Evolutionary conservation across 257 asterid genomes (phyloP).

Genomic region (Fraxinus quadrangulata): DNA sequence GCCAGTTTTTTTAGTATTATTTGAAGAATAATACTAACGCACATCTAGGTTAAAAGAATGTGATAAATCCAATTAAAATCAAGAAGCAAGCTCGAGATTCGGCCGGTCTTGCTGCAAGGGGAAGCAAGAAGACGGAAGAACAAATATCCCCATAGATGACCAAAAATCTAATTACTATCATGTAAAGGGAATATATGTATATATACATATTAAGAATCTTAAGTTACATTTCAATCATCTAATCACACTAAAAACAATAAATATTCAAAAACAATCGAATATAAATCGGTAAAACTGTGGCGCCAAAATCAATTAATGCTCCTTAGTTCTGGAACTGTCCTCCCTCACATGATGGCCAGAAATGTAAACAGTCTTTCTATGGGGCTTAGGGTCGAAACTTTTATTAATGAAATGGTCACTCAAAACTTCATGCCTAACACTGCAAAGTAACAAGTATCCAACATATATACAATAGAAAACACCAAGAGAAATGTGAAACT

Average conservation of each 20-base stretch:
- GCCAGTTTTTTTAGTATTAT: no score
- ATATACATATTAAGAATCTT: not conserved
- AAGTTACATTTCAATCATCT: constrained; percentile 2
- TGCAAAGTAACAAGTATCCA: constrained; percentile 29
- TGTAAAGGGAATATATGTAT: not conserved
- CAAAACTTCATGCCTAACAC: constrained; percentile 12
- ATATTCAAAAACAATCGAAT: constrained; percentile 5
- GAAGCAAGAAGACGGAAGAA: not conserved
- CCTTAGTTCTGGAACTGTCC: constrained; percentile 12
- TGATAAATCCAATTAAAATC: no score
- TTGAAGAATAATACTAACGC: no score
- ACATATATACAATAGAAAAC: constrained; percentile 21
- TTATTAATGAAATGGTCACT: not conserved
- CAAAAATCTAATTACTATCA: not conserved
- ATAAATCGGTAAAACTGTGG: constrained; percentile 21
- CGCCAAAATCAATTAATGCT: constrained; percentile 27
- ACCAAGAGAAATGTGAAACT: constrained; percentile 9
- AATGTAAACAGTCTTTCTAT: not conserved
- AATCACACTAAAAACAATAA: constrained; percentile 21
- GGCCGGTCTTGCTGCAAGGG: not conserved
- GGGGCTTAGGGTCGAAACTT: constrained; percentile 12
- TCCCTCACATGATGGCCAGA: not conserved
- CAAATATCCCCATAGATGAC: not conserved
- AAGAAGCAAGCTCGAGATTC: no score
- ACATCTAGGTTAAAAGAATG: no score